phyloP scores from a whole-genome alignment of 345 rosid species.

The Gossypium herbaceum region DNA sequence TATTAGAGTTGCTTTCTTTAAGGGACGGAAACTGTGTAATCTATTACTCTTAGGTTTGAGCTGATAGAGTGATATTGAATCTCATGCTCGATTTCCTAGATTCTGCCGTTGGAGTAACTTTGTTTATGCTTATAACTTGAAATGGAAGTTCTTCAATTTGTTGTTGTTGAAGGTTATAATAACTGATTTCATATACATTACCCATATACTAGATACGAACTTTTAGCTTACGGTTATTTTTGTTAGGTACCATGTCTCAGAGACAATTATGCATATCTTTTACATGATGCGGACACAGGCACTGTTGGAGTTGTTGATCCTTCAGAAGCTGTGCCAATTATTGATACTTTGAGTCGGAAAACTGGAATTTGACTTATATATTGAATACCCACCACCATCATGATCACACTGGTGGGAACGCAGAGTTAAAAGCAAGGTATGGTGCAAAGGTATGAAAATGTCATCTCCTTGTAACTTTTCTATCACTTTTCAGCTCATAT shows the following conservation, averaged over 20 bases:
- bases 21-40: not conserved
- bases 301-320: conserved; percentile 99
- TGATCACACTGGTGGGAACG: conserved; percentile 90
- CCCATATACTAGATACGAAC: not conserved
- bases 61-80: conserved; percentile 4
- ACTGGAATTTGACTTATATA: conserved; percentile 84
- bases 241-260: conserved; percentile 84
- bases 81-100: not conserved
- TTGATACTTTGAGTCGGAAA: conserved; percentile 76
- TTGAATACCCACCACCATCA: conserved; percentile 93
- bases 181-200: not conserved
- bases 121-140: not conserved
- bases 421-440: conserved; percentile 86
- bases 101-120: not conserved
- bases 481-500: not conserved
- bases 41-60: not conserved
- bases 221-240: not conserved
- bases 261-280: conserved; percentile 91
- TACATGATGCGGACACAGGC: conserved; percentile 91
- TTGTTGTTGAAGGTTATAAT: not conserved
- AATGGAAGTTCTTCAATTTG: not conserved
- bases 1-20: not conserved
- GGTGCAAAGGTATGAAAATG: conserved; percentile 88
- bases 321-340: conserved; percentile 78
- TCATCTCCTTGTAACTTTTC: conserved; percentile 3